phyloP scores from a whole-genome alignment of 805 yeast species.

The Citeromyces matritensis region DNA sequence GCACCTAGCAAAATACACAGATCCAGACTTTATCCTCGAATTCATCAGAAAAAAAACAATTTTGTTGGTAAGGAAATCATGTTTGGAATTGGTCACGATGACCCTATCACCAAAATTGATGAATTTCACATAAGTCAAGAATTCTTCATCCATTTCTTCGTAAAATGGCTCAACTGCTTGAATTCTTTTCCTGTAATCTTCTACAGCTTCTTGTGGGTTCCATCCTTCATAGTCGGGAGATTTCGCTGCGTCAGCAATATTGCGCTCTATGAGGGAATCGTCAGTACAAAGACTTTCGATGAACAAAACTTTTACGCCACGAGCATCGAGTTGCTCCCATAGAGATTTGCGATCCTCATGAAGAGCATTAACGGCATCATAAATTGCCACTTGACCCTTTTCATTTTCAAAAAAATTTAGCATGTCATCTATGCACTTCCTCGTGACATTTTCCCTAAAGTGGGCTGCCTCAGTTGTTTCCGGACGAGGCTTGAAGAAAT shows the following conservation, averaged over 20 bases:
- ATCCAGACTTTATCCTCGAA: constrained; percentile 72
- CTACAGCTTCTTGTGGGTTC: constrained; percentile 59
- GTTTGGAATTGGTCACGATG: constrained; percentile 63
- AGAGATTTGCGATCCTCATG: constrained; percentile 50
- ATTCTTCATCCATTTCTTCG: constrained; percentile 48
- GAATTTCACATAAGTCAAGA: constrained; percentile 66
- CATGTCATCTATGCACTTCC: constrained; percentile 57
- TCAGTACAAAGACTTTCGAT: constrained; percentile 82
- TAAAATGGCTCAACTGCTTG: constrained; percentile 52
- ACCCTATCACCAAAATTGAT: constrained; percentile 83
- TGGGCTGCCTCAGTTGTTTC: constrained; percentile 25
- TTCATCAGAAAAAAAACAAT: constrained; percentile 90
- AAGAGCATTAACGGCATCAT: constrained; percentile 87
- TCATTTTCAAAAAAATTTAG: constrained; percentile 53
- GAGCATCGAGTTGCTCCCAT: constrained; percentile 32
- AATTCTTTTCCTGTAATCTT: constrained; percentile 65
- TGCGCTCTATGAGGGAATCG: constrained; percentile 47
- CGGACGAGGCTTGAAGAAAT: constrained; percentile 49
- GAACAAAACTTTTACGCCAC: constrained; percentile 65
- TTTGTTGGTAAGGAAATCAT: constrained; percentile 82
- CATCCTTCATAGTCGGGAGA: constrained; percentile 81
- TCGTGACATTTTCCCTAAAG: constrained; percentile 42
- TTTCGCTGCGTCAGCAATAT: constrained; percentile 71
- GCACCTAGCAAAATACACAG: constrained; percentile 87
- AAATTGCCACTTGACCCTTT: constrained; percentile 89